phyloP scores from a whole-genome alignment of 352 stramenopile genomes.

The Phytopythium sindhum region DNA sequence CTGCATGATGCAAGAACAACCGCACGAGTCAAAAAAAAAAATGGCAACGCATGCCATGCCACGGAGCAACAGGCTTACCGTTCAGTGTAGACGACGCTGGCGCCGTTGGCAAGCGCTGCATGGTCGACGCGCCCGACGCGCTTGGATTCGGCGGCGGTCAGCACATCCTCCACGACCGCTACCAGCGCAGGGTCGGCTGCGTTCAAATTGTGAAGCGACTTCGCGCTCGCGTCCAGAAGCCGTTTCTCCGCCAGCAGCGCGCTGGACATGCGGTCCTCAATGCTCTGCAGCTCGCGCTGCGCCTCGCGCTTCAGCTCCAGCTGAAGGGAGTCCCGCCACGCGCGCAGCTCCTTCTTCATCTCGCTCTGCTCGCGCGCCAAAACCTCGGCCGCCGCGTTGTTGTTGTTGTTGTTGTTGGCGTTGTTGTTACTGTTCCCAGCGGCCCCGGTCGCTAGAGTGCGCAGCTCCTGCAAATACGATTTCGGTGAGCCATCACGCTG shows the following conservation, averaged over 20 bases:
- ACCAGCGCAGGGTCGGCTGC: constrained; percentile 54
- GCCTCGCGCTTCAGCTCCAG: constrained; percentile 43
- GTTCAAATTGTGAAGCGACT: constrained; percentile 47
- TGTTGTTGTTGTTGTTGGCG: constrained; percentile 5
- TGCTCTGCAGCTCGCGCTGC: constrained; percentile 44
- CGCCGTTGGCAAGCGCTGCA: constrained; percentile 65
- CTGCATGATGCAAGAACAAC: constrained; percentile 20
- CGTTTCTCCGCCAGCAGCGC: constrained; percentile 59
- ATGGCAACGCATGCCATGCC: not conserved
- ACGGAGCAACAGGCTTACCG: constrained; percentile 23
- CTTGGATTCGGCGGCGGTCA: constrained; percentile 35
- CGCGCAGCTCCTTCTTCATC: constrained; percentile 25
- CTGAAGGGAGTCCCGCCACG: constrained; percentile 30
- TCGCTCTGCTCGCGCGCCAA: constrained; percentile 8
- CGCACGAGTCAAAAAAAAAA: constrained; percentile 4
- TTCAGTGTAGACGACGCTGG: constrained; percentile 50
- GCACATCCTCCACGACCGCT: constrained; percentile 41
- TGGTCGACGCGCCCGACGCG: constrained; percentile 58
- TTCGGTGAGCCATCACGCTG: not conserved
- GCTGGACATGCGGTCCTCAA: constrained; percentile 58
- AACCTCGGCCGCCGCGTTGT: constrained; percentile 1
- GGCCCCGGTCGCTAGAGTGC: not conserved
- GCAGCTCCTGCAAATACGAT: not conserved
- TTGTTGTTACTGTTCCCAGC: not conserved
- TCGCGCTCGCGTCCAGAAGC: constrained; percentile 43